Percentiles rank a stretch among this genome's conserved stretches.
phyloP scores from a whole-genome alignment of 495 filamentous ascomycete species.

The Xylaria cubensis region DNA sequence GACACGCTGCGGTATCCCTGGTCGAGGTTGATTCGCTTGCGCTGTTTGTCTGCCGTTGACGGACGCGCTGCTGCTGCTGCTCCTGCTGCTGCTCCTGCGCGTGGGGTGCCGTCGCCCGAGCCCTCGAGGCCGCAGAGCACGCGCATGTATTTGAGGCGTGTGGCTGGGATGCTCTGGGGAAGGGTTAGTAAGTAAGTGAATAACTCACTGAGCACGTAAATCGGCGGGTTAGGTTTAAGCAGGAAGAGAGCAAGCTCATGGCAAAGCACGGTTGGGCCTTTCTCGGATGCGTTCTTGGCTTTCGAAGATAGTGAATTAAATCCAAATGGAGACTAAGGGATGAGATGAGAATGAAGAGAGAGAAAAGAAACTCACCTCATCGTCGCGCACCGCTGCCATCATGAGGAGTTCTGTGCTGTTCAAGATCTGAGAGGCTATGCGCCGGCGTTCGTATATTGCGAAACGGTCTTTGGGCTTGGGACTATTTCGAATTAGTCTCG shows the following conservation, averaged over 20 bases:
- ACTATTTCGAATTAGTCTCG: constrained; percentile 1
- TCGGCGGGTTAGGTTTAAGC: too few relatives aligned
- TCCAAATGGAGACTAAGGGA: background rate
- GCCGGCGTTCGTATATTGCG: constrained; percentile 42
- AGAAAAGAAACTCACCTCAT: constrained; percentile 46
- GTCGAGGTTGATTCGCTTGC: constrained; percentile 10
- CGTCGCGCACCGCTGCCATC: constrained; percentile 57
- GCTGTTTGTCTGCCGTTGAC: background rate
- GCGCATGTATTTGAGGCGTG: constrained; percentile 56
- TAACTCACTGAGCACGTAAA: too few relatives aligned
- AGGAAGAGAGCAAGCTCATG: too few relatives aligned
- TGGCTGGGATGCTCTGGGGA: constrained; percentile 52
- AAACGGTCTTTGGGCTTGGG: constrained; percentile 38
- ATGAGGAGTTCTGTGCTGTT: constrained; percentile 60
- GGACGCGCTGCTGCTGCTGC: background rate
- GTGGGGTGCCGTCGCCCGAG: background rate
- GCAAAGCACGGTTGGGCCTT: too few relatives aligned
- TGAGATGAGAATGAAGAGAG: background rate
- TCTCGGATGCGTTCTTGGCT: too few relatives aligned
- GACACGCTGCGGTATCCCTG: background rate
- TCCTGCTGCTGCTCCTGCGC: background rate
- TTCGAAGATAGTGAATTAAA: background rate
- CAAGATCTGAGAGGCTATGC: constrained; percentile 52
- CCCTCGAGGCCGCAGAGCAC: constrained; percentile 54
- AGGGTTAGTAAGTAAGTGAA: background rate